Evolutionary conservation across 2,329 filamentous ascomycete species (phyloP).

Genomic region (Penicillium paneum): DNA sequence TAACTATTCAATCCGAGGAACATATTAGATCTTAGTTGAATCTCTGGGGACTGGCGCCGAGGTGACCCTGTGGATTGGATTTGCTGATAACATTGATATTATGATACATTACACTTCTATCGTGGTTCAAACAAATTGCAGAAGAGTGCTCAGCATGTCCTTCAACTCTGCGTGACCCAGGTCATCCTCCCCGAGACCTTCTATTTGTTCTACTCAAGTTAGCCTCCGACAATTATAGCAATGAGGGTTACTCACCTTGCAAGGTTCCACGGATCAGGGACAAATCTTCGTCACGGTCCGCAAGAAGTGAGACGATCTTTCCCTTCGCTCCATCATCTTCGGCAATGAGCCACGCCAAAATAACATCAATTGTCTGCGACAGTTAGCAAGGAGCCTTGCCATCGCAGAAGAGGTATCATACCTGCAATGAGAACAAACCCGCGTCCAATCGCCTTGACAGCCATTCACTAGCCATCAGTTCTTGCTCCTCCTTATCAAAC

Average conservation of each 20-base stretch:
- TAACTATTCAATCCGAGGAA: not conserved
- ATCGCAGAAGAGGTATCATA: constrained; percentile 17
- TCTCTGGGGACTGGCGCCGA: not conserved
- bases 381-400: constrained; percentile 41
- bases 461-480: constrained; percentile 66
- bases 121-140: constrained; percentile 36
- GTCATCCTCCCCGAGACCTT: constrained; percentile 55
- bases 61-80: not conserved
- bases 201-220: constrained; percentile 54
- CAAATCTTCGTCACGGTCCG: constrained; percentile 65
- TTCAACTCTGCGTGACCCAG: constrained; percentile 54
- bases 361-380: constrained; percentile 61
- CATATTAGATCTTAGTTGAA: not conserved
- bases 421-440: constrained; percentile 76
- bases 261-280: constrained; percentile 64
- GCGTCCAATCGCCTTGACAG: constrained; percentile 74
- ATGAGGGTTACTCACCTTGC: constrained; percentile 47
- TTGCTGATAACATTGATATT: not conserved
- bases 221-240: constrained; percentile 9
- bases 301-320: constrained; percentile 62
- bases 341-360: constrained; percentile 85
- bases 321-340: constrained; percentile 75
- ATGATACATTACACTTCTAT: not conserved
- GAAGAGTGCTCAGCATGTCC: constrained; percentile 64
- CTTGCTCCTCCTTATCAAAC: constrained; percentile 57